phyloP scores from a whole-genome alignment of 306 rosid species.

The Prunus mira region DNA sequence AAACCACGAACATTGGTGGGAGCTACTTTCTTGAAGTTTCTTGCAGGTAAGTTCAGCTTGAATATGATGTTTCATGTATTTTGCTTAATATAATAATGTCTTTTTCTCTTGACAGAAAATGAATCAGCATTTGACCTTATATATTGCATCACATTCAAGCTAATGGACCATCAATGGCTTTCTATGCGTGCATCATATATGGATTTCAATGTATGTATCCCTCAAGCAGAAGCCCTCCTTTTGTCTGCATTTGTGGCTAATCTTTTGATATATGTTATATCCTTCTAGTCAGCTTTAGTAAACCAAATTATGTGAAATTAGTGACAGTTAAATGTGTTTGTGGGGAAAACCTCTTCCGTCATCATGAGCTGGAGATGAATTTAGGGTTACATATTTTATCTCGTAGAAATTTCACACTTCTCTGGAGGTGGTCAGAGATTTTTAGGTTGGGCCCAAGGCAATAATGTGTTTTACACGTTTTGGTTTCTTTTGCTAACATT shows the following conservation, averaged over 20 bases:
- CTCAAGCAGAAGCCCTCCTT: slow-evolving; percentile 12
- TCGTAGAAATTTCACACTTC: background rate
- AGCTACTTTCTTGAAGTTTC: slow-evolving; percentile 86
- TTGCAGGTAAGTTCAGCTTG: slow-evolving; percentile 58
- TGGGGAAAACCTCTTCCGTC: background rate
- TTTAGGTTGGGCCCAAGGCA: background rate
- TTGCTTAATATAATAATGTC: background rate
- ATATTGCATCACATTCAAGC: slow-evolving; percentile 95
- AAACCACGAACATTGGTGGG: slow-evolving; percentile 91
- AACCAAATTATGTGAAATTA: background rate
- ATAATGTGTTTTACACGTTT: background rate
- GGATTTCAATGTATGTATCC: slow-evolving; percentile 91
- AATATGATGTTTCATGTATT: background rate
- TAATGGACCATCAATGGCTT: slow-evolving; percentile 98
- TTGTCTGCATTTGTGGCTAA: background rate
- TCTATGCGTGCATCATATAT: slow-evolving; percentile 95
- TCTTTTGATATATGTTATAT: background rate
- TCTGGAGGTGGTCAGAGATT: background rate
- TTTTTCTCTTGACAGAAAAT: slow-evolving; percentile 54
- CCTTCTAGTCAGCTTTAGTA: background rate
- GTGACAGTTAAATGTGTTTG: background rate
- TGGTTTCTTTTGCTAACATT: slow-evolving; percentile 23
- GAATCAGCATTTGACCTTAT: slow-evolving; percentile 90
- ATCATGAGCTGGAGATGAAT: background rate
- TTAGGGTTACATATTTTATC: background rate